These are phyloP conservation scores for Mycena epipterygia DNA, from an alignment of 768 basidiomycete genomes.

Conservation along the genomic window DNA sequence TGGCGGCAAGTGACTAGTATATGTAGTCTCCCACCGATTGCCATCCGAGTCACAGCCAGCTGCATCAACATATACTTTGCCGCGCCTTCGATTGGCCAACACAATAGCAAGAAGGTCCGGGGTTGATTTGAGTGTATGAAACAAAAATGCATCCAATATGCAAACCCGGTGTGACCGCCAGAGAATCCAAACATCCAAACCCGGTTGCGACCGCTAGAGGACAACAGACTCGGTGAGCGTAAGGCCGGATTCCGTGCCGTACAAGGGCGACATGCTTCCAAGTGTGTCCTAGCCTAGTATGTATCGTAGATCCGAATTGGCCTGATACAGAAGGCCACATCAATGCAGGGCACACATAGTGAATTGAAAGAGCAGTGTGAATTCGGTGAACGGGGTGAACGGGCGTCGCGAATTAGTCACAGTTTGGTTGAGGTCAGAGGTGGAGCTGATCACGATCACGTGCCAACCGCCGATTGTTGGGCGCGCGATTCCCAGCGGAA, in stretches of 20 bases:
- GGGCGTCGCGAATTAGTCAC: no score
- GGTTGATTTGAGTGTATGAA: neutral
- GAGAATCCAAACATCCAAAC: neutral
- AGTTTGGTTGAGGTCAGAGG: no score
- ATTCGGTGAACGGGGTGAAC: no score
- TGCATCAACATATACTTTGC: neutral
- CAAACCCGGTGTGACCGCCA: neutral
- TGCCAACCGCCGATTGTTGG: neutral
- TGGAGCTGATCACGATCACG: constrained; percentile 4
- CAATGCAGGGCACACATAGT: neutral
- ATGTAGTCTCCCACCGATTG: constrained; percentile 25
- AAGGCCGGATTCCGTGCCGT: neutral
- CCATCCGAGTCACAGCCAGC: constrained; percentile 11
- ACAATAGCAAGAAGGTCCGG: neutral
- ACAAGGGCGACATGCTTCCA: neutral
- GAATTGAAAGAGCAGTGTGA: neutral
- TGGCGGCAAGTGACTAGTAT: constrained; percentile 4
- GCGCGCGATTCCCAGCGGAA: no score
- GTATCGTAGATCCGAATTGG: constrained; percentile 1
- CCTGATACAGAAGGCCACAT: neutral
- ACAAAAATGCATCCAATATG: neutral
- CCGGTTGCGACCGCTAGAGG: neutral
- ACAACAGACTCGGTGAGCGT: no score
- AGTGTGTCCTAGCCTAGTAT: neutral
- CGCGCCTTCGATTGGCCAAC: neutral